Evolutionary conservation across 805 yeast genomes (phyloP), one percentile per base, ranked within the genome.

Genomic region (Ogataea neopini): DNA sequence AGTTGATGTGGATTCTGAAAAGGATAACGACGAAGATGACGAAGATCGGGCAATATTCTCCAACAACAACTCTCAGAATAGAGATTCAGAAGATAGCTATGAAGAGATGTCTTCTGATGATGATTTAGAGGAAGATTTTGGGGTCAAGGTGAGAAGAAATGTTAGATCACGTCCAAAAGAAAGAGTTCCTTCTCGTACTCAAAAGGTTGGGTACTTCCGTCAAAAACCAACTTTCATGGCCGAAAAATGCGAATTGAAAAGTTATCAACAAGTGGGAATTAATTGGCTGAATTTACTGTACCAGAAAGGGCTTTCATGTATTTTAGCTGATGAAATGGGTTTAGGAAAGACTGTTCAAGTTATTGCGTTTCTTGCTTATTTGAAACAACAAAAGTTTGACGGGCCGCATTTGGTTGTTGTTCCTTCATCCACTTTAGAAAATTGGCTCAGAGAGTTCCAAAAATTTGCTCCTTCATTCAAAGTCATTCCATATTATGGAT

Each of bases 241-340:
- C 1, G 73, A 71, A 0, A 86, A 80, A 17, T 74, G 88, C 14
- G 79, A 78, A 33, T 73, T 94, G 58, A 94, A 92, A 60, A 83
- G 81, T 60, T 94, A 94, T 66, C 99, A 94, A 71, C 94, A 90
- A 58, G 96, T 91, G n/a, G 99, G 99, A 39, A 70, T 94, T 44
- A 94, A 94, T 64, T 94, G 99, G 99, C 72, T 94, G 45, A 76
- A 83, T 52, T 66, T 92, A 45, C 73, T 94, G 25, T 94, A 92
- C 64, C 81, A 80, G 49, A 81, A 86, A 61, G 76, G 81, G 14
- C 73, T 94, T 47, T 89, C 97, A 6, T 91, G 99, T 69, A 94
- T 94, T 47, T 72, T 94, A 41, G 99, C 99, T 0, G 99, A 94
- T 70, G 99, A 94, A 65, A 94, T 94, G 99, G 99, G 96, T 4